Percentiles rank a stretch among this genome's conserved stretches.
These are phyloP conservation scores for Achlya hypogyna DNA, from an alignment of 352 stramenopile genomes.

Conservation along the genomic window DNA sequence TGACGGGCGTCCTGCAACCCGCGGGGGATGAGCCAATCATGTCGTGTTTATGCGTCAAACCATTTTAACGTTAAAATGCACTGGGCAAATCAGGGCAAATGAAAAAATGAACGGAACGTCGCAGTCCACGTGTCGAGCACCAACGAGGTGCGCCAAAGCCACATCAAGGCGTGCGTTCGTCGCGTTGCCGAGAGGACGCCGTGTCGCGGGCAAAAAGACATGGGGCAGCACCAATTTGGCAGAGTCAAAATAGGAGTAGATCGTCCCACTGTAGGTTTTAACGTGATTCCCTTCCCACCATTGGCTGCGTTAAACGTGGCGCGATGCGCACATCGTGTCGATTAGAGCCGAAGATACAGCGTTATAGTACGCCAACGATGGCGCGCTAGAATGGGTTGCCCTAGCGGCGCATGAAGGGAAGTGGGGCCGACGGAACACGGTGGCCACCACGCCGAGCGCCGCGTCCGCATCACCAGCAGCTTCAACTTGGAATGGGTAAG, in stretches of 20 bases:
- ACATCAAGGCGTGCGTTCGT: not conserved
- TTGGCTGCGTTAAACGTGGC: too few relatives aligned
- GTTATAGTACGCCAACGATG: too few relatives aligned
- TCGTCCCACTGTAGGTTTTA: slow-evolving; percentile 1
- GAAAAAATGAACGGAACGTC: not conserved
- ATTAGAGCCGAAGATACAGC: too few relatives aligned
- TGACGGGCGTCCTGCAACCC: not conserved
- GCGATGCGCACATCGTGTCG: too few relatives aligned
- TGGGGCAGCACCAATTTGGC: not conserved
- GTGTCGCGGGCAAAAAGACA: slow-evolving; percentile 1
- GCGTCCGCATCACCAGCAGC: too few relatives aligned
- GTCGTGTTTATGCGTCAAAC: not conserved
- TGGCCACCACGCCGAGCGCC: too few relatives aligned
- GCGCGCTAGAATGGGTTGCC: too few relatives aligned
- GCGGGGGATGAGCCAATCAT: not conserved
- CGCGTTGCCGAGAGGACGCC: not conserved
- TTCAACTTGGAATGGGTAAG: not conserved
- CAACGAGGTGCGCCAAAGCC: not conserved
- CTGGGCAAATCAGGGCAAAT: not conserved
- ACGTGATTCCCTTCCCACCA: too few relatives aligned
- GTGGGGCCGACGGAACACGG: too few relatives aligned
- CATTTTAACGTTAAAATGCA: slow-evolving; percentile 3
- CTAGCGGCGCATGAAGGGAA: too few relatives aligned
- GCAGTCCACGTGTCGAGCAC: not conserved
- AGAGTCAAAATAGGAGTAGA: not conserved